Conservation (phyloP, 2,329 filamentous ascomycete genomes). For the Exophiala dermatitidis region DNA sequence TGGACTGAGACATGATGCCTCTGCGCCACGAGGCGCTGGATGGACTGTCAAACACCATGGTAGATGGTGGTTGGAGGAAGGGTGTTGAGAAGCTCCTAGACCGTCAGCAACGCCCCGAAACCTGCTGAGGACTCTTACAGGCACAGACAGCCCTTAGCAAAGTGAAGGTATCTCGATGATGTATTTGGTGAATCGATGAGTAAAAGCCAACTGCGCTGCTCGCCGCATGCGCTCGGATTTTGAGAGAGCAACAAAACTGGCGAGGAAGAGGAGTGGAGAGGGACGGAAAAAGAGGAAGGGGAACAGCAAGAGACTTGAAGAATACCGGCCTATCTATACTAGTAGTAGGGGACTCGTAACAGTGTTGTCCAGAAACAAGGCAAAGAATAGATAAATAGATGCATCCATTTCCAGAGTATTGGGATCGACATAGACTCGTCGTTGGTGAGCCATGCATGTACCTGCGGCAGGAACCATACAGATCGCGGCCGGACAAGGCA, state of each 20-base stretch:
- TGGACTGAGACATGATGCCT: constrained; percentile 8
- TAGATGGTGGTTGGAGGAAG: neutral
- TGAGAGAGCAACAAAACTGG: neutral
- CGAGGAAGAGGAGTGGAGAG: neutral
- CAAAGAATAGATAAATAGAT: constrained; percentile 1
- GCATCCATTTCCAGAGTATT: neutral
- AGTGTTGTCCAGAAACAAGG: neutral
- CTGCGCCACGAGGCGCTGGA: constrained; percentile 9
- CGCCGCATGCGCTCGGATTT: neutral
- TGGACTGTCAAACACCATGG: constrained; percentile 1
- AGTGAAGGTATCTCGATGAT: constrained; percentile 10
- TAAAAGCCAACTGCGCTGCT: neutral
- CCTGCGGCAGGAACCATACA: constrained; percentile 9
- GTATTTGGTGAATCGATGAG: constrained; percentile 7
- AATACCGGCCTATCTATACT: constrained; percentile 7
- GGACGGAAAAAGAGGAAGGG: constrained; percentile 1
- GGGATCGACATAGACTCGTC: neutral
- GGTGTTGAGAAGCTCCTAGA: neutral
- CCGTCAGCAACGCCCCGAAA: neutral
- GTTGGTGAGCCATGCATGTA: constrained; percentile 6
- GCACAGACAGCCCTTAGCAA: constrained; percentile 1
- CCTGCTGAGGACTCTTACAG: neutral
- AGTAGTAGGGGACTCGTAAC: neutral
- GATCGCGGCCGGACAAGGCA: neutral
- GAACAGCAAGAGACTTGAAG: constrained; percentile 3